Evolutionary conservation across 176 grass and related monocot genomes (phyloP), one percentile per base, ranked within the genome.

Genomic region (Thalia dealbata): DNA sequence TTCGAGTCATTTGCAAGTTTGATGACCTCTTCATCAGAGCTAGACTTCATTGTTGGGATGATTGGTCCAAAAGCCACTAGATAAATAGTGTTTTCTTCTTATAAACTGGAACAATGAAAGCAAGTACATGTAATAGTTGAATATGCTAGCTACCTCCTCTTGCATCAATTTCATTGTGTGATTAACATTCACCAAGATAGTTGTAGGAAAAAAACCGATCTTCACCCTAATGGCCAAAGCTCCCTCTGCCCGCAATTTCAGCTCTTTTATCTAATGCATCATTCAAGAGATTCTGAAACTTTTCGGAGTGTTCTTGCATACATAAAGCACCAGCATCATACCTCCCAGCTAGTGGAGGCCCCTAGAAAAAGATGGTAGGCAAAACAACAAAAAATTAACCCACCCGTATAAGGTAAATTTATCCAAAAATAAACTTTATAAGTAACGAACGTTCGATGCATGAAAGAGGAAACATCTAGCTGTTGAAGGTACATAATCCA

Each of bases 121-220:
- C 9, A 44, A 43, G 35, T 32, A 9, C 3, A 44, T n/a, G n/a
- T n/a, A n/a, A n/a, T 68, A 30, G 15, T 43, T 68, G 65, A 45
- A 21, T 16, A 68, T 68, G 3, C 22, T 68, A 28, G 61, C 2
- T 92, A 97, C 95, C 90, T 97, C 95, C 77, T 92, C 95, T 73
- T 91, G 95, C 95, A 97, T 97, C 64, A 97, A 79, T 77, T 88
- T 92, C 95, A 97, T 97, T n/a, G 85, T 86, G 71, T 97, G 95
- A 67, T 97, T 38, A 83, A 97, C 95, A 73, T 97, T 97, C 67
- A 92, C 82, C 51, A 97, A 74, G 38, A 97, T 87, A 83, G 95
- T 97, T 76, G 95, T 89, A 61, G 83, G 85, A 38, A 92, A 97
- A 86, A 88, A 97, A 97, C 90, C 14, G 87, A 26, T 91, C 90